A percentile compares a stretch with the other conserved stretches of the same genome.
Evolutionary conservation across 2,329 filamentous ascomycete species (phyloP).

Genomic region (Ophiostoma novo-ulmi): DNA sequence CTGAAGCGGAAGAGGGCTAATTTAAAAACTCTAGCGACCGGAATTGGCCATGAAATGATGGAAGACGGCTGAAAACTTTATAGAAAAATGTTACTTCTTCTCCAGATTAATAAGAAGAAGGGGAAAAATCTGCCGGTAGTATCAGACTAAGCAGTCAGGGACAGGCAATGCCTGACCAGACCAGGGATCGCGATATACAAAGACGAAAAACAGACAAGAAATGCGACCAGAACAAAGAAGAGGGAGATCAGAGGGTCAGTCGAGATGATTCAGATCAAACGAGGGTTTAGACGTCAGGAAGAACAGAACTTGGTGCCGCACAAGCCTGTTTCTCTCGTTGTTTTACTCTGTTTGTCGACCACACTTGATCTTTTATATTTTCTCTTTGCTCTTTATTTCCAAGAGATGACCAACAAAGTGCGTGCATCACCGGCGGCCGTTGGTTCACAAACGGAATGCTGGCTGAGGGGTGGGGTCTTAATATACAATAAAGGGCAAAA

Average conservation of each 20-base stretch:
- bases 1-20: constrained; percentile 5
- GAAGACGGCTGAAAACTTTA: not conserved
- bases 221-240: constrained; percentile 1
- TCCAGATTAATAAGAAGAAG: not conserved
- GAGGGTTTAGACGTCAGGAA: not conserved
- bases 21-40: too few relatives aligned
- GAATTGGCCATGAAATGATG: not conserved
- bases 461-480: not conserved
- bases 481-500: too few relatives aligned
- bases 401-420: not conserved
- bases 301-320: not conserved
- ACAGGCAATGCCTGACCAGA: not conserved
- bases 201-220: constrained; percentile 10
- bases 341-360: constrained; percentile 5
- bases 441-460: constrained; percentile 1
- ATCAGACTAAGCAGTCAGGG: not conserved
- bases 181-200: constrained; percentile 1
- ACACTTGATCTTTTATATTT: not conserved
- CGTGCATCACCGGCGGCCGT: not conserved
- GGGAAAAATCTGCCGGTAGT: not conserved
- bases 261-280: too few relatives aligned
- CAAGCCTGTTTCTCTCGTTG: not conserved
- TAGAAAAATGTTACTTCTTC: not conserved
- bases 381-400: too few relatives aligned
- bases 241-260: not conserved